These are phyloP conservation scores for Trichophyton simii DNA, from an alignment of 2,329 filamentous ascomycete genomes.

Conservation along the genomic window DNA sequence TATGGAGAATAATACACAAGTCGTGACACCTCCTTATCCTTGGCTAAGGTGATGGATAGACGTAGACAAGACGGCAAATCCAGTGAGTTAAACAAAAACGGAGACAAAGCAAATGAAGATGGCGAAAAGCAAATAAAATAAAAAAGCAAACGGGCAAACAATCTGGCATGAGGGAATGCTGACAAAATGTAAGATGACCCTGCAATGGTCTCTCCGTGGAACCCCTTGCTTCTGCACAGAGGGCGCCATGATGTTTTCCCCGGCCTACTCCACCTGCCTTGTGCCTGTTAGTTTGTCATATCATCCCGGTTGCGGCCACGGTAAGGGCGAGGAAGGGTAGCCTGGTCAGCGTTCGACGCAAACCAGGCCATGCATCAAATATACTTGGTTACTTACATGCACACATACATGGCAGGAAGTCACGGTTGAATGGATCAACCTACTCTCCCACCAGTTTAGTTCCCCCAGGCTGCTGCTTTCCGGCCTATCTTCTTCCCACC, in stretches of 20 bases:
- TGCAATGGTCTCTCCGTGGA: constrained; percentile 22
- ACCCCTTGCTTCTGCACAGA: constrained; percentile 16
- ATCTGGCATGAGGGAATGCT: constrained; percentile 18
- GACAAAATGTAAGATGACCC: constrained; percentile 74
- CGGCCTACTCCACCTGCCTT: neutral
- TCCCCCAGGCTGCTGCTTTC: neutral
- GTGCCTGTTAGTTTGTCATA: neutral
- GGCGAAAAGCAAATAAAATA: neutral
- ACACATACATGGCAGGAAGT: neutral
- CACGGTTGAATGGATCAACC: neutral
- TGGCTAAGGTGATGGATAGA: neutral
- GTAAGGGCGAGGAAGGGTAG: neutral
- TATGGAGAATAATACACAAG: neutral
- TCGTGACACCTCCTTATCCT: neutral
- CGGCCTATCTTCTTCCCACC: neutral
- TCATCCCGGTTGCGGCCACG: neutral
- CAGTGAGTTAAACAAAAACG: neutral
- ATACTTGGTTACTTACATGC: too few species aligned
- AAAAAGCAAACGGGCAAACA: neutral
- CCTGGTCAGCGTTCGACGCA: neutral
- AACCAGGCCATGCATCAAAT: neutral
- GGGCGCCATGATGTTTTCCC: constrained; percentile 35
- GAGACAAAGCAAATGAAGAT: constrained; percentile 6
- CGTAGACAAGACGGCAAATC: neutral
- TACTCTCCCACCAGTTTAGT: neutral